A percentile compares a stretch with the other conserved stretches of the same genome.
Conservation (phyloP, 805 yeast species). For the Candida insectorum region DNA sequence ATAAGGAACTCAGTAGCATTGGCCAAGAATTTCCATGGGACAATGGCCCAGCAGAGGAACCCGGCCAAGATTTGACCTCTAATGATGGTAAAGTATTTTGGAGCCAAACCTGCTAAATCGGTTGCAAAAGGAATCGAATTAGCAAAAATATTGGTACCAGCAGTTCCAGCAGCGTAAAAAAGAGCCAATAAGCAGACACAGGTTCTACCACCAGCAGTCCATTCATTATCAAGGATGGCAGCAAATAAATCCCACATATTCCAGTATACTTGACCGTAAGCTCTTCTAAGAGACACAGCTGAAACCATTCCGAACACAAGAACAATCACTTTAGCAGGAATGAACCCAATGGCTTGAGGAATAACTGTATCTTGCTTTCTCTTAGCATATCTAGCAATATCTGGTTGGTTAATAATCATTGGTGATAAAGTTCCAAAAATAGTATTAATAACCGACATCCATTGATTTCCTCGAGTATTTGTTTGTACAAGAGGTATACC, state of each 20-base stretch:
- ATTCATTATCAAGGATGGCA: constrained; percentile 22
- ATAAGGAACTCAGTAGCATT: constrained; percentile 10
- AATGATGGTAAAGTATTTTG: constrained; percentile 23
- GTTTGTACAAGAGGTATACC: constrained; percentile 5
- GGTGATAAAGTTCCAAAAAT: constrained; percentile 13
- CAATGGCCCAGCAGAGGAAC: constrained; percentile 13
- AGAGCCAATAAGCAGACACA: constrained; percentile 17
- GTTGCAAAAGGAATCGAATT: constrained; percentile 20
- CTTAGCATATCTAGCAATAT: constrained; percentile 13
- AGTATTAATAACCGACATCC: constrained; percentile 12
- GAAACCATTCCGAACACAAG: constrained; percentile 12
- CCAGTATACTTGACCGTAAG: constrained; percentile 21
- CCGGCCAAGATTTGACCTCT: constrained; percentile 13
- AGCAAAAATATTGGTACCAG: constrained; percentile 26
- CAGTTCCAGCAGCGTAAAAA: constrained; percentile 17
- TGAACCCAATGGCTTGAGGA: constrained; percentile 13
- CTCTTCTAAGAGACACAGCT: constrained; percentile 10
- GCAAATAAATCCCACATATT: constrained; percentile 22
- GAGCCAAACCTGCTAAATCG: constrained; percentile 20
- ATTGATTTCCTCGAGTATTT: constrained; percentile 7
- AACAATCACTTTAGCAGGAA: constrained; percentile 12
- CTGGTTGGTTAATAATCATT: constrained; percentile 15
- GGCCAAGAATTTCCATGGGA: constrained; percentile 14
- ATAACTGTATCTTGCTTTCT: constrained; percentile 10
- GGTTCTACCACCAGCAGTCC: constrained; percentile 22